Evolutionary conservation across 352 stramenopile genomes (phyloP).

Genomic region (Peronospora belbahrii): DNA sequence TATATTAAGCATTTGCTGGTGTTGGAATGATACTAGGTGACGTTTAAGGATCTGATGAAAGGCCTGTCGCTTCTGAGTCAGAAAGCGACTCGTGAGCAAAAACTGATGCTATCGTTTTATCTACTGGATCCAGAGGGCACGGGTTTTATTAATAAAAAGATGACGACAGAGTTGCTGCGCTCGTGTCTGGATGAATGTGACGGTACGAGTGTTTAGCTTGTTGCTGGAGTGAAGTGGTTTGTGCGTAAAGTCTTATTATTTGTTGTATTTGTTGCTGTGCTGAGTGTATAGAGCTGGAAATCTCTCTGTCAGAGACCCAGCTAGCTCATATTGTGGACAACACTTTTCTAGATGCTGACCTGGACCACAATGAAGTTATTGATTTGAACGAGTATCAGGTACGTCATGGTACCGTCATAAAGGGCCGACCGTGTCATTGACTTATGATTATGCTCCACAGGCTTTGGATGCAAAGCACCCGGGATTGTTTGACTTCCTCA

Average conservation of each 20-base stretch:
- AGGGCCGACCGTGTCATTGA: not conserved
- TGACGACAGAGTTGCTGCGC: constrained; percentile 71
- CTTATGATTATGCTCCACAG: constrained; percentile 16
- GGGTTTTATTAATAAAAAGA: constrained; percentile 78
- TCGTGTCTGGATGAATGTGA: constrained; percentile 82
- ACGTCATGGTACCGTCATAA: not conserved
- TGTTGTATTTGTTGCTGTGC: not conserved
- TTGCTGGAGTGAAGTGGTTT: not conserved
- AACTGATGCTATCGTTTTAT: constrained; percentile 83
- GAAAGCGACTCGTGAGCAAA: constrained; percentile 81
- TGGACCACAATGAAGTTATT: constrained; percentile 69
- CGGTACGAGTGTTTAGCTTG: constrained; percentile 30
- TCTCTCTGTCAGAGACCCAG: constrained; percentile 66
- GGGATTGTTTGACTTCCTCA: constrained; percentile 80
- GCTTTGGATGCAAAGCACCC: constrained; percentile 75
- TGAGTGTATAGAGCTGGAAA: constrained; percentile 54
- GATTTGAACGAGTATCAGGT: constrained; percentile 80
- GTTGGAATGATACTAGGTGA: too few species aligned
- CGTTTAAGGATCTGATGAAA: constrained; percentile 77
- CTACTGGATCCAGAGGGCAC: constrained; percentile 68
- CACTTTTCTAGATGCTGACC: constrained; percentile 78
- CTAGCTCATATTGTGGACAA: constrained; percentile 71
- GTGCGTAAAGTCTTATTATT: too few species aligned
- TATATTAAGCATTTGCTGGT: too few species aligned
- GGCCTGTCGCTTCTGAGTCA: constrained; percentile 76